phyloP scores from a whole-genome alignment of 192 early-diverging fungal species.

The Umbelopsis vinacea region DNA sequence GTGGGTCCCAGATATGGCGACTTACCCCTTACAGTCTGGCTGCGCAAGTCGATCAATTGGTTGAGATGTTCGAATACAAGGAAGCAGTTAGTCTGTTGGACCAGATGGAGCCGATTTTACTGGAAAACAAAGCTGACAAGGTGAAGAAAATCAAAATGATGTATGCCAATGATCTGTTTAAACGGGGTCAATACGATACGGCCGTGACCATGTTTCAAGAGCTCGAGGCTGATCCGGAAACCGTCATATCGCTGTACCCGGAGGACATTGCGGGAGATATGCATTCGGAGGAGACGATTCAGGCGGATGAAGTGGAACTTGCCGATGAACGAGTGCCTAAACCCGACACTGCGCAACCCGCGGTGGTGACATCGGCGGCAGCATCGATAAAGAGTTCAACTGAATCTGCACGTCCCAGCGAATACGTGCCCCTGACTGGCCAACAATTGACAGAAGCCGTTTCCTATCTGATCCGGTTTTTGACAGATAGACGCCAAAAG shows the following conservation, averaged over 20 bases:
- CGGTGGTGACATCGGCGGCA: constrained; percentile 6
- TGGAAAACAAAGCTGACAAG: constrained; percentile 71
- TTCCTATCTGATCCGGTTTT: constrained; percentile 79
- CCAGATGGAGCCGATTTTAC: constrained; percentile 73
- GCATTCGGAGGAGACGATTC: constrained; percentile 37
- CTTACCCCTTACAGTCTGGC: constrained; percentile 65
- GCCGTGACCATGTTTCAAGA: constrained; percentile 70
- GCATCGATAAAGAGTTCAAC: constrained; percentile 22
- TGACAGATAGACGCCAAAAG: constrained; percentile 85
- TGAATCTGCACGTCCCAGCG: not conserved
- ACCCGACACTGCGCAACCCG: constrained; percentile 1
- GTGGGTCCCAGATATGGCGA: constrained; percentile 70
- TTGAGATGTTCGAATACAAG: constrained; percentile 69
- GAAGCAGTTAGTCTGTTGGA: constrained; percentile 78
- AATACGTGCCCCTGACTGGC: constrained; percentile 36
- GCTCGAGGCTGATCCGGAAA: constrained; percentile 64
- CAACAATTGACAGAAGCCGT: constrained; percentile 63
- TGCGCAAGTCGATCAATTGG: constrained; percentile 68
- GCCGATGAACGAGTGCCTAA: constrained; percentile 19
- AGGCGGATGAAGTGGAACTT: constrained; percentile 25
- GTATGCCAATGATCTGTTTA: constrained; percentile 75
- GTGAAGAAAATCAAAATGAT: constrained; percentile 65
- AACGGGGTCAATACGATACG: constrained; percentile 64
- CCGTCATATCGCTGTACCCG: constrained; percentile 73
- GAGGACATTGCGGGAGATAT: constrained; percentile 64